Conservation (phyloP, 495 filamentous ascomycete genomes). For the Xylaria acuta region DNA sequence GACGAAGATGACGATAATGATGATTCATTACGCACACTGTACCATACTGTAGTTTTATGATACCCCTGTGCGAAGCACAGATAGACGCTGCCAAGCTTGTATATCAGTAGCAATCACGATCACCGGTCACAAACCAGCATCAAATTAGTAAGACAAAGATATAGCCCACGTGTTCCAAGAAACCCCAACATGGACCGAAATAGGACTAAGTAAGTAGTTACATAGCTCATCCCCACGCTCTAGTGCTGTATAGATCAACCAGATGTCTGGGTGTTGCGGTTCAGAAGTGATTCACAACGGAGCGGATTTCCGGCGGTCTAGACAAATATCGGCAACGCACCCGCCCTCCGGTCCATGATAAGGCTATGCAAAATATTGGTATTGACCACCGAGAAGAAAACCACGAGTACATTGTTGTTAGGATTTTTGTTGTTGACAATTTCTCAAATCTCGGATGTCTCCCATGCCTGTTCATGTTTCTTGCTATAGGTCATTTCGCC, state of each 20-base stretch:
- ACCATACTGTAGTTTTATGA: slow-evolving; percentile 10
- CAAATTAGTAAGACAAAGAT: neutral
- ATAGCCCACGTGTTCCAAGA: neutral
- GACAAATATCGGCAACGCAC: neutral
- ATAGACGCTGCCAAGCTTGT: neutral
- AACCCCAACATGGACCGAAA: neutral
- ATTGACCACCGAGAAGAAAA: neutral
- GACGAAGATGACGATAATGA: neutral
- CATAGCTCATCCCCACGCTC: neutral
- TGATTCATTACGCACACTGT: neutral
- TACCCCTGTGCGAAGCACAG: slow-evolving; percentile 3
- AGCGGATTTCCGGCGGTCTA: neutral
- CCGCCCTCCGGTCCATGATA: neutral
- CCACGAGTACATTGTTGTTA: neutral
- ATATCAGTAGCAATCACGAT: neutral
- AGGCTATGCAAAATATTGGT: neutral
- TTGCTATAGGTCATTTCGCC: neutral
- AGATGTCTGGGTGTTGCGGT: neutral
- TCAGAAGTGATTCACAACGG: neutral
- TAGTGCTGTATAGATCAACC: neutral
- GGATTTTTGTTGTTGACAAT: neutral
- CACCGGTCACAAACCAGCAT: neutral
- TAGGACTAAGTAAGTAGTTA: neutral
- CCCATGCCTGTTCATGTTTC: neutral
- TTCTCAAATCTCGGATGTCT: neutral